Percentiles rank a stretch among this genome's conserved stretches.
These are phyloP conservation scores for Eimeria necatrix DNA, from an alignment of 169 alveolate genomes.

Conservation along the genomic window DNA sequence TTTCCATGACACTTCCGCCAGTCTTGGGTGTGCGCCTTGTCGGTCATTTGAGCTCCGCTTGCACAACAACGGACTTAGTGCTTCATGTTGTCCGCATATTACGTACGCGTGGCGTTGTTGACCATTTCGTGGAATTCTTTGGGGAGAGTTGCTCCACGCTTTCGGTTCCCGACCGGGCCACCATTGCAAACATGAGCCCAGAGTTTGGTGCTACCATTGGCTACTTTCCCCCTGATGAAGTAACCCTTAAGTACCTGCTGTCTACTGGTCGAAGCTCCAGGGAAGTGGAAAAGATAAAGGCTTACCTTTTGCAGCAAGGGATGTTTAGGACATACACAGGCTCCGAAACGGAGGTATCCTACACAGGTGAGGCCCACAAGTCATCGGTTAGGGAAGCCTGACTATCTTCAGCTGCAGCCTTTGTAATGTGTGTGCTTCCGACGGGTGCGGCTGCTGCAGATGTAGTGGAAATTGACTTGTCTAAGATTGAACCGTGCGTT, in stretches of 20 bases:
- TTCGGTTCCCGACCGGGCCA: conserved; percentile 96
- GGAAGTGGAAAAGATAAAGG: conserved; percentile 91
- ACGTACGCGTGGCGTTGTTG: conserved; percentile 98
- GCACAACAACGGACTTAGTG: conserved; percentile 97
- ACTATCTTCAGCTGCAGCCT: neutral
- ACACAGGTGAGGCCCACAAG: conserved; percentile 65
- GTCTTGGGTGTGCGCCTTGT: conserved; percentile 97
- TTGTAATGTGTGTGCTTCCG: neutral
- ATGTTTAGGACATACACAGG: conserved; percentile 87
- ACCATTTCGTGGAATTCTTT: conserved; percentile 97
- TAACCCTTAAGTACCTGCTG: conserved; percentile 93
- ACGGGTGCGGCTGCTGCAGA: conserved; percentile 85
- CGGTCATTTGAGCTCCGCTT: conserved; percentile 92
- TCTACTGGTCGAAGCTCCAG: conserved; percentile 94
- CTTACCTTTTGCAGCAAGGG: conserved; percentile 91
- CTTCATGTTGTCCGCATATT: conserved; percentile 85
- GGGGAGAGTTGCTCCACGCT: conserved; percentile 95
- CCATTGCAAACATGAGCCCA: conserved; percentile 98
- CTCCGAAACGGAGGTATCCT: conserved; percentile 84
- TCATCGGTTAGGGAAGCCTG: neutral
- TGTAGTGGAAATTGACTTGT: conserved; percentile 92
- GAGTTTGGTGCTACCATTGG: conserved; percentile 99
- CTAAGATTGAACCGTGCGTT: conserved; percentile 94
- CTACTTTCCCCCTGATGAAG: conserved; percentile 96
- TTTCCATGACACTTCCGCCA: conserved; percentile 97